phyloP scores from a whole-genome alignment of 345 rosid genomes.

The Raphanus raphanistrum region DNA sequence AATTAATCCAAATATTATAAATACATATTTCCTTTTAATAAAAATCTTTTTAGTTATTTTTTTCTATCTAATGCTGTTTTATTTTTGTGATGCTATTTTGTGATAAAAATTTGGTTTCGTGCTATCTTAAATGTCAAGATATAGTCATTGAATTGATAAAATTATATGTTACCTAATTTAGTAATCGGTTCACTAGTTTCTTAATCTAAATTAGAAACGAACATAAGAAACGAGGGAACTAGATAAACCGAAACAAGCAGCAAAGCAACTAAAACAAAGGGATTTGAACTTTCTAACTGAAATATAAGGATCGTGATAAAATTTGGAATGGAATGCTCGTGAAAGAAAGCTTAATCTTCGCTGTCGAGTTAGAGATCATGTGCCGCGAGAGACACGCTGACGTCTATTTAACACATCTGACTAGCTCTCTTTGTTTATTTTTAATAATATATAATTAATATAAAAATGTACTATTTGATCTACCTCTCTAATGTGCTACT shows the following conservation, averaged over 20 bases:
- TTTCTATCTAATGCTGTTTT: no score
- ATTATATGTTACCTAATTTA: no score
- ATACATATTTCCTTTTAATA: no score
- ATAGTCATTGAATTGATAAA: no score
- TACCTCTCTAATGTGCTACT: background rate
- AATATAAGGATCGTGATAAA: background rate
- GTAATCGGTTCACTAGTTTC: no score
- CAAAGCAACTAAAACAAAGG: slow-evolving; percentile 29
- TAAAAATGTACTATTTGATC: background rate
- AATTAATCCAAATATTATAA: no score
- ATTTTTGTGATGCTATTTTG: no score
- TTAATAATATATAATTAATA: background rate
- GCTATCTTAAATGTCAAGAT: no score
- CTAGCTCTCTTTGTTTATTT: slow-evolving; percentile 11
- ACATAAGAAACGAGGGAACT: background rate
- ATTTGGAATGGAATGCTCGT: slow-evolving; percentile 23
- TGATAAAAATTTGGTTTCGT: no score
- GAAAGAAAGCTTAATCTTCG: slow-evolving; percentile 41
- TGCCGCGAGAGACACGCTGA: slow-evolving; percentile 44
- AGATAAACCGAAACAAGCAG: slow-evolving; percentile 18
- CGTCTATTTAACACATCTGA: slow-evolving; percentile 36
- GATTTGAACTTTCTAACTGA: background rate
- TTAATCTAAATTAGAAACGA: no score
- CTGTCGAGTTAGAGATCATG: slow-evolving; percentile 38
- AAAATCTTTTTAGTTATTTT: no score